These are phyloP conservation scores for Diaporthe humulicola DNA, from an alignment of 2,329 filamentous ascomycete species.

Conservation along the genomic window DNA sequence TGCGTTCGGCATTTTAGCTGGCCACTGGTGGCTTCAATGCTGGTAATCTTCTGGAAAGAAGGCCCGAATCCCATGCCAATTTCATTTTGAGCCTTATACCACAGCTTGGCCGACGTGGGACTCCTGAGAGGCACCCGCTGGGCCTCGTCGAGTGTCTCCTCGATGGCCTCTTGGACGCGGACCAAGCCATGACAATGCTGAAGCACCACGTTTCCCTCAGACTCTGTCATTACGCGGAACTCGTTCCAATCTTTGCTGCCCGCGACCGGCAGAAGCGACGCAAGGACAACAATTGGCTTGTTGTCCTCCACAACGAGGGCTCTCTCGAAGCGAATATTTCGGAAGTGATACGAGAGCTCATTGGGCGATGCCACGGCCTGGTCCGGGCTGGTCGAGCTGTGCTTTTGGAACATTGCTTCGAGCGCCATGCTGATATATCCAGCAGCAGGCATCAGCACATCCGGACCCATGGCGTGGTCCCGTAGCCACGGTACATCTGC, in stretches of 20 bases:
- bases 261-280: slow-evolving; percentile 33
- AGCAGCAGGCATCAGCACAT: slow-evolving; percentile 42
- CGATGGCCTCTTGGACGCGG: slow-evolving; percentile 40
- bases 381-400: slow-evolving; percentile 48
- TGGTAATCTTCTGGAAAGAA: slow-evolving; percentile 40
- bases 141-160: not conserved
- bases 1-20: slow-evolving; percentile 33
- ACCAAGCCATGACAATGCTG: slow-evolving; percentile 44
- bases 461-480: slow-evolving; percentile 41
- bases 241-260: slow-evolving; percentile 45
- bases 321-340: slow-evolving; percentile 30
- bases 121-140: not conserved
- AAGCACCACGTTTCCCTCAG: not conserved
- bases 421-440: slow-evolving; percentile 39
- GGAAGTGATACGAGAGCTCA: not conserved
- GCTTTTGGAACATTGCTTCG: slow-evolving; percentile 48
- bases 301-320: slow-evolving; percentile 45
- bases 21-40: slow-evolving; percentile 41
- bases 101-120: not conserved
- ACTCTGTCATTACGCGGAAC: slow-evolving; percentile 42
- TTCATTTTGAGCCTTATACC: slow-evolving; percentile 47
- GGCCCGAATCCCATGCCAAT: slow-evolving; percentile 48
- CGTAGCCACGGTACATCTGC: slow-evolving; percentile 13
- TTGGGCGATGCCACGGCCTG: slow-evolving; percentile 29
- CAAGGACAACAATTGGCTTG: slow-evolving; percentile 11